Base-by-base conservation (phyloP, 257 asterid genomes). In the Anisodus acutangulus region DNA sequence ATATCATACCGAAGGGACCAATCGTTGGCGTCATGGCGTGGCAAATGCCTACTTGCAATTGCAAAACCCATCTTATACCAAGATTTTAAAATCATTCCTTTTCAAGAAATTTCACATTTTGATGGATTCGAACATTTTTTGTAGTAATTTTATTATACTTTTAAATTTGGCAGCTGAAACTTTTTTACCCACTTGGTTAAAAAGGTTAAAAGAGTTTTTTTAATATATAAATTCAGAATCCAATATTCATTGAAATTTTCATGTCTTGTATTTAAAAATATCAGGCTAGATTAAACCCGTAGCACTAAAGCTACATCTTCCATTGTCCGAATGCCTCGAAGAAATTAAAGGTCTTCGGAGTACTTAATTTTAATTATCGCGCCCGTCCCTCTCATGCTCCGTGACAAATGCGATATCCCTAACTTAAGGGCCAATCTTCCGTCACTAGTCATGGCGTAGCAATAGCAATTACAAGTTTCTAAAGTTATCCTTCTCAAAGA, bases 41-140 rank as follows among this genome's bases (percentile, higher is more conserved):
- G 49, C 74, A 67, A 67, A 26, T 67, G 49, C 74, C 49, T 35
- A 67, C 47, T 67, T 12, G 11, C 74, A 67, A 67, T 67, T 63
- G 41, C 70, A 22, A 64, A 31, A 31, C 1, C 35, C 35, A 31
- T 31, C 35, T 31, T 31, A 1, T 64, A 64, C 70, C 1, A 63
- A 4, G 17, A 63, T 63, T 67, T 49, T 67, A 13, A 67, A 58
- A 5, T 6, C 7, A 67, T 67, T 67, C 17, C 22, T 67, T 67
- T 37, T 37, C 26, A 37, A 31, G 35, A 31, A 31, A 31, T 31
- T 31, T 31, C 1, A 31, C 0, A 31, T 31, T 31, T 31, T 31
- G 35, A 31, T 31, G 35, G 35, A 31, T 31, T 31, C 35, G 35
- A 31, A 1, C 35, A 31, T 1, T 31, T 31, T 31, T 31, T 31